Conservation (phyloP, 2,329 filamentous ascomycete species). For the Apiospora malaysiana region DNA sequence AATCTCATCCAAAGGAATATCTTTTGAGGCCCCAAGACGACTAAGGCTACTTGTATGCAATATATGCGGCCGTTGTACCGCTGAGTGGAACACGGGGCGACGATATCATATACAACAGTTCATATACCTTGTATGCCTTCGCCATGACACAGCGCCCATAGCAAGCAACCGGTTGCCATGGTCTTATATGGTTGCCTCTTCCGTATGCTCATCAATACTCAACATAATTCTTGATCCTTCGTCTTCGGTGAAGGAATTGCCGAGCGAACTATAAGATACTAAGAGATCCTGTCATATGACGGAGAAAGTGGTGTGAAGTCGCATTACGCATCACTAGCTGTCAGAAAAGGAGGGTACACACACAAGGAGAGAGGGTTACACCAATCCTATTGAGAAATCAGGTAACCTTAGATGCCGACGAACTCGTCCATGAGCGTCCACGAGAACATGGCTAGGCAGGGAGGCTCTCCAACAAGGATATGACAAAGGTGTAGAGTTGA, state of each 20-base stretch:
- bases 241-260: background rate
- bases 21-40: background rate
- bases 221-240: background rate
- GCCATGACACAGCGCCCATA: background rate
- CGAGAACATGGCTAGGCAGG: background rate
- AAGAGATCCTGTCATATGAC: background rate
- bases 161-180: background rate
- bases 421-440: background rate
- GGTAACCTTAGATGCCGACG: slow-evolving; percentile 6
- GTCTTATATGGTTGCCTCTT: background rate
- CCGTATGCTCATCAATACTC: background rate
- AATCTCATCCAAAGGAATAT: no score
- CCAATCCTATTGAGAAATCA: background rate
- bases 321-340: background rate
- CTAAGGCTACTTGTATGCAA: no score
- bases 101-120: background rate
- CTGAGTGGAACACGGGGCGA: background rate
- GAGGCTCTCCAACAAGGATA: background rate
- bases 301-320: slow-evolving; percentile 6
- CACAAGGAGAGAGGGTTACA: background rate
- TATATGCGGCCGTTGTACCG: background rate
- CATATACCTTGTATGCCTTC: background rate
- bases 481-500: background rate
- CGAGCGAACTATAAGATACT: background rate
- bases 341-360: background rate